phyloP scores from a whole-genome alignment of 805 yeast species.

The Wickerhamiella spandovensis region DNA sequence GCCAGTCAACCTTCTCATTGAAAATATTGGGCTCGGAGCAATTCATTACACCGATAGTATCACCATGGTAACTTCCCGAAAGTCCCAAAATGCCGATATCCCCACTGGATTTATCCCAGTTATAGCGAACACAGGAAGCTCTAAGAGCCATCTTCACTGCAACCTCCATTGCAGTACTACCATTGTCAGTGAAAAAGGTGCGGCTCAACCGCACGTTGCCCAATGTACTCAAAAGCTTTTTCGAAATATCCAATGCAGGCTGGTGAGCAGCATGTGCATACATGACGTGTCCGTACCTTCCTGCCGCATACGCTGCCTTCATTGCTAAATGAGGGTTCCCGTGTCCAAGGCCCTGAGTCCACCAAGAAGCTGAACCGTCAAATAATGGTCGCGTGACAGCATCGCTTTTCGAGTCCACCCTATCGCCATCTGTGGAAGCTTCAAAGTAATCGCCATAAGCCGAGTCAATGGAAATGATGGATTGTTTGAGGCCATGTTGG shows the following conservation, averaged over 20 bases:
- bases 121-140: neutral
- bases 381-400: neutral
- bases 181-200: neutral
- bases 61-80: neutral
- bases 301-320: neutral
- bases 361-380: neutral
- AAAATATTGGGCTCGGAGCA: neutral
- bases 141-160: neutral
- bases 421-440: neutral
- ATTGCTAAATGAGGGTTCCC: neutral
- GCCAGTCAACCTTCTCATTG: neutral
- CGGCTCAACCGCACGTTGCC: neutral
- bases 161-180: neutral
- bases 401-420: neutral
- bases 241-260: neutral
- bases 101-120: neutral
- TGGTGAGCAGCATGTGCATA: neutral
- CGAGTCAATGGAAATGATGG: neutral
- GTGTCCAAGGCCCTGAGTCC: neutral
- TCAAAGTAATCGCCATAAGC: neutral
- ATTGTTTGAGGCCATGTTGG: neutral
- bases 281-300: neutral
- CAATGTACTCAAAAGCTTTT: neutral
- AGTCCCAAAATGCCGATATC: neutral
- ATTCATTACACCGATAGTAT: neutral